Percentiles rank a stretch among this genome's conserved stretches.
These are phyloP conservation scores for Tolypocladium tundrense DNA, from an alignment of 2,329 filamentous ascomycete species.

Conservation along the genomic window DNA sequence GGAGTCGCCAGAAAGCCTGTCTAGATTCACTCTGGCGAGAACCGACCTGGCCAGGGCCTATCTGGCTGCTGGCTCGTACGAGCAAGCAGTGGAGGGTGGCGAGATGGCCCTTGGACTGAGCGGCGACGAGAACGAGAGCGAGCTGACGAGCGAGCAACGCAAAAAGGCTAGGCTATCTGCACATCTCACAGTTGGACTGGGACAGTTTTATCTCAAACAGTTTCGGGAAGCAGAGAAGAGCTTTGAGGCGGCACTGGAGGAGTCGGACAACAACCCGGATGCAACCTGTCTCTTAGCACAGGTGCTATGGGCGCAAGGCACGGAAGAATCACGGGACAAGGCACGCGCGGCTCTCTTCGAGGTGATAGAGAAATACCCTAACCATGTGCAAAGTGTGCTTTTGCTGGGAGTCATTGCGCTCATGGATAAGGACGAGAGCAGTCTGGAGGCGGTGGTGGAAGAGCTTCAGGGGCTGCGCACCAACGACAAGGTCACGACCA, in stretches of 20 bases:
- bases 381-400: slow-evolving; percentile 70
- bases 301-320: slow-evolving; percentile 85
- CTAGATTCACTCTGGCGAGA: slow-evolving; percentile 71
- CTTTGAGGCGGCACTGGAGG: slow-evolving; percentile 70
- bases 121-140: slow-evolving; percentile 57
- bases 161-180: slow-evolving; percentile 69
- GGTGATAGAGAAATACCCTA: slow-evolving; percentile 61
- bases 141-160: slow-evolving; percentile 54
- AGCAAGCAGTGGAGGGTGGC: slow-evolving; percentile 65
- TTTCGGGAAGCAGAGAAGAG: slow-evolving; percentile 63
- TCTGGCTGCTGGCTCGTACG: slow-evolving; percentile 56
- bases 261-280: slow-evolving; percentile 68
- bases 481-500: slow-evolving; percentile 48
- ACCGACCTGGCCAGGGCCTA: slow-evolving; percentile 79
- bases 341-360: slow-evolving; percentile 74
- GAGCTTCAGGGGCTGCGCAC: slow-evolving; percentile 67
- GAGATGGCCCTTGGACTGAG: slow-evolving; percentile 72
- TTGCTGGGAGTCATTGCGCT: slow-evolving; percentile 78
- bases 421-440: slow-evolving; percentile 69
- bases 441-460: slow-evolving; percentile 66
- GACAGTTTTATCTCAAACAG: slow-evolving; percentile 60
- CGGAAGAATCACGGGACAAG: slow-evolving; percentile 60
- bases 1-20: slow-evolving; percentile 65
- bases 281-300: slow-evolving; percentile 81
- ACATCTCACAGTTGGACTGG: slow-evolving; percentile 75